Conservation (phyloP, 352 stramenopile species). For the Pythium pyrilobum region DNA sequence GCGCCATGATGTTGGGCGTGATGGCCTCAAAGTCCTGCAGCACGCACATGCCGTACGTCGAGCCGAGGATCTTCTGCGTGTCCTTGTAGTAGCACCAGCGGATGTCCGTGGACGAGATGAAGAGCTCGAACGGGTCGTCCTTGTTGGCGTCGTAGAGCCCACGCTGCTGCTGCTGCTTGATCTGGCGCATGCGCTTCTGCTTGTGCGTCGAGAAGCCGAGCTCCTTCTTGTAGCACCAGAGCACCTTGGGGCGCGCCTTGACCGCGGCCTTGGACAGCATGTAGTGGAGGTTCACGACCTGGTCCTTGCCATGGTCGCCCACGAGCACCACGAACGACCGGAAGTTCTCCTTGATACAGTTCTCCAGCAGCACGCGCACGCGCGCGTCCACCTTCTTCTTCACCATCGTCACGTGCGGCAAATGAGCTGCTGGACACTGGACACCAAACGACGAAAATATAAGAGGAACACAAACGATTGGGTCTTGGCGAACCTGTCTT, state of each 20-base stretch:
- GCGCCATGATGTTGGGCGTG: constrained; percentile 98
- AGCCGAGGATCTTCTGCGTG: constrained; percentile 97
- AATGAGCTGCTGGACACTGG: not conserved
- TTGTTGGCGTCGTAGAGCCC: constrained; percentile 90
- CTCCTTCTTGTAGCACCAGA: constrained; percentile 99
- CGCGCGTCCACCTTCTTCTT: constrained; percentile 99
- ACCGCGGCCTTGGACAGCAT: constrained; percentile 96
- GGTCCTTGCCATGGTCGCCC: constrained; percentile 98
- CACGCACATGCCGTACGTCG: constrained; percentile 98
- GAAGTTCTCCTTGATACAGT: constrained; percentile 95
- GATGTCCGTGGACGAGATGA: constrained; percentile 98
- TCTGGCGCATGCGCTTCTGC: constrained; percentile 92
- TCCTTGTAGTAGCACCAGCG: constrained; percentile 99
- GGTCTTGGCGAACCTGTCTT: constrained; percentile 9
- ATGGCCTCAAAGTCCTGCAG: constrained; percentile 99
- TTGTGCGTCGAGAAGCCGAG: constrained; percentile 98
- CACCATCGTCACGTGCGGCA: constrained; percentile 87
- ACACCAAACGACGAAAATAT: constrained; percentile 6
- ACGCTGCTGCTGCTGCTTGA: constrained; percentile 93
- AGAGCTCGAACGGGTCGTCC: constrained; percentile 98
- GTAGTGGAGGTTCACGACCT: constrained; percentile 99
- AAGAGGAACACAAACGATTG: constrained; percentile 11
- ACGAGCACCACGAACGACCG: constrained; percentile 98
- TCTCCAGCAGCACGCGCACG: constrained; percentile 97
- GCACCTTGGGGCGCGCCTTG: constrained; percentile 93